Conservation (phyloP, 116 monocot genomes). For the Iris pallida region DNA sequence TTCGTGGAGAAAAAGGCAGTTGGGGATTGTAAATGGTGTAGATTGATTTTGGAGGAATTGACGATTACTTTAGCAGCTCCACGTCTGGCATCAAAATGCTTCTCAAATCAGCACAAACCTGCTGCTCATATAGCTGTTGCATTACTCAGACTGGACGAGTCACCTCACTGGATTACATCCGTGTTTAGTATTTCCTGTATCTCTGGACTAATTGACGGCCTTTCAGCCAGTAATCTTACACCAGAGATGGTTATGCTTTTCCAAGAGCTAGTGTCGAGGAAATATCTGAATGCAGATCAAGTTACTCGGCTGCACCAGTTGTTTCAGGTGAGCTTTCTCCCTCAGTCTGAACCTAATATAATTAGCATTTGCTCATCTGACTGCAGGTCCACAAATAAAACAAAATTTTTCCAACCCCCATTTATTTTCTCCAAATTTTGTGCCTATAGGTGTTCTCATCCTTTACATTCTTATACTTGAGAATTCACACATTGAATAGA, state of each 20-base stretch:
- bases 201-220: constrained; percentile 55
- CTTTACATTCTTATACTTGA: no score
- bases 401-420: background rate
- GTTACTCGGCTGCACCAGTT: constrained; percentile 41
- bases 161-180: constrained; percentile 52
- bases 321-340: constrained; percentile 56
- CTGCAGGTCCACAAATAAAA: background rate
- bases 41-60: constrained; percentile 73
- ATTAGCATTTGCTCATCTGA: no score
- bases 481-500: no score
- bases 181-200: constrained; percentile 51
- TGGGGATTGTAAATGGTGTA: constrained; percentile 55
- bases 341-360: background rate
- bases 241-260: constrained; percentile 78
- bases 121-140: constrained; percentile 57
- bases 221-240: constrained; percentile 61
- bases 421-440: background rate
- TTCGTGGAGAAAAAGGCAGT: constrained; percentile 30
- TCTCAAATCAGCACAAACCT: constrained; percentile 64
- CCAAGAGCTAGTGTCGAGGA: constrained; percentile 39
- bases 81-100: constrained; percentile 49
- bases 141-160: constrained; percentile 38
- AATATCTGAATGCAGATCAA: constrained; percentile 57
- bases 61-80: constrained; percentile 52
- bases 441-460: no score